These are phyloP conservation scores for Lipomyces sp. DNA, from an alignment of 805 yeast species.

Conservation along the genomic window DNA sequence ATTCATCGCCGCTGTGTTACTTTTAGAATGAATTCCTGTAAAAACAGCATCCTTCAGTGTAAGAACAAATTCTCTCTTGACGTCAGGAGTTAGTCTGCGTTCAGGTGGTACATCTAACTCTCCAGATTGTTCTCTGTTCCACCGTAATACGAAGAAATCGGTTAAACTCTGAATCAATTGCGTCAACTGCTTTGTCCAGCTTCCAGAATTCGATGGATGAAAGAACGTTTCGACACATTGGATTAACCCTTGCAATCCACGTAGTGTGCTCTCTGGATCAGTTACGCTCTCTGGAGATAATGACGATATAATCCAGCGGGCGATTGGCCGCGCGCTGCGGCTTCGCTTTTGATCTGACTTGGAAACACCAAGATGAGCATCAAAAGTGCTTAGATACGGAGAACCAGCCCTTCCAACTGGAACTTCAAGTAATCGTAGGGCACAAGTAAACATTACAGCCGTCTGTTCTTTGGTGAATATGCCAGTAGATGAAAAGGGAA, in stretches of 20 bases:
- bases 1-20: slow-evolving; percentile 57
- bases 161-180: slow-evolving; percentile 66
- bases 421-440: slow-evolving; percentile 50
- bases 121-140: slow-evolving; percentile 46
- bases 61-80: slow-evolving; percentile 54
- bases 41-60: slow-evolving; percentile 61
- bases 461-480: slow-evolving; percentile 68
- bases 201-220: slow-evolving; percentile 92
- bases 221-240: slow-evolving; percentile 77
- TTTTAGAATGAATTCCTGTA: slow-evolving; percentile 80
- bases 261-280: slow-evolving; percentile 45
- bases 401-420: slow-evolving; percentile 56
- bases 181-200: slow-evolving; percentile 78
- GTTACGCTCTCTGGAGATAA: slow-evolving; percentile 47
- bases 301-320: slow-evolving; percentile 65
- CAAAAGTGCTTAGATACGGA: slow-evolving; percentile 40
- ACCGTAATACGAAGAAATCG: slow-evolving; percentile 44
- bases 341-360: slow-evolving; percentile 29
- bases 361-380: background rate
- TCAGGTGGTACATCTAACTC: slow-evolving; percentile 42
- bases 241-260: slow-evolving; percentile 50
- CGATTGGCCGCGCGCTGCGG: slow-evolving; percentile 47
- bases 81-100: slow-evolving; percentile 44
- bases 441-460: slow-evolving; percentile 58
- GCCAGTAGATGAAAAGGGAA: slow-evolving; percentile 60